phyloP scores from a whole-genome alignment of 805 yeast genomes.

The Pichia eremophila region DNA sequence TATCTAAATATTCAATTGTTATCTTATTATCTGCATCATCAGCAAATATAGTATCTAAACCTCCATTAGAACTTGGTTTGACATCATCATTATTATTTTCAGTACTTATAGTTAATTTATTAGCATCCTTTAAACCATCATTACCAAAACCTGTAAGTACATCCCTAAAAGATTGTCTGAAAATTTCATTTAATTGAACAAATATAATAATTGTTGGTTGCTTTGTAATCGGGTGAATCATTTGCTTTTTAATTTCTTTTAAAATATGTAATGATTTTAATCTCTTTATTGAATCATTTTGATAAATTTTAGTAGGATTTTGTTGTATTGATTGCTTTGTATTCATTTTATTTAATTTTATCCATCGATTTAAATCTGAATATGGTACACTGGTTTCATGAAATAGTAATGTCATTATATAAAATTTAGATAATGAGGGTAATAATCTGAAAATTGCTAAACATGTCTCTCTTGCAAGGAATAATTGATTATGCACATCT shows the following conservation, averaged over 20 bases:
- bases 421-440: slow-evolving; percentile 83
- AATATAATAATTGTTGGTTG: slow-evolving; percentile 24
- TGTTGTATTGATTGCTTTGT: slow-evolving; percentile 12
- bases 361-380: slow-evolving; percentile 66
- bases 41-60: slow-evolving; percentile 32
- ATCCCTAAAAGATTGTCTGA: slow-evolving; percentile 64
- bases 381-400: slow-evolving; percentile 63
- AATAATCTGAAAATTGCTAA: slow-evolving; percentile 83
- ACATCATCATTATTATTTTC: slow-evolving; percentile 1
- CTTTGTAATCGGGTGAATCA: slow-evolving; percentile 28
- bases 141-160: slow-evolving; percentile 62
- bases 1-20: slow-evolving; percentile 58
- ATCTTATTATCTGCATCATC: slow-evolving; percentile 55
- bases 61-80: slow-evolving; percentile 1
- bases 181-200: slow-evolving; percentile 57
- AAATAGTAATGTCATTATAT: slow-evolving; percentile 79
- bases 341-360: slow-evolving; percentile 22
- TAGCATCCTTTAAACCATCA: neutral
- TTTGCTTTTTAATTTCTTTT: slow-evolving; percentile 37
- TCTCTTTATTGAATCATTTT: slow-evolving; percentile 71
- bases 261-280: slow-evolving; percentile 69
- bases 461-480: slow-evolving; percentile 88
- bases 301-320: slow-evolving; percentile 34
- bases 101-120: slow-evolving; percentile 23
- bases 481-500: slow-evolving; percentile 72